These are phyloP conservation scores for Cardamine occulta DNA, from an alignment of 345 rosid genomes.

Conservation along the genomic window DNA sequence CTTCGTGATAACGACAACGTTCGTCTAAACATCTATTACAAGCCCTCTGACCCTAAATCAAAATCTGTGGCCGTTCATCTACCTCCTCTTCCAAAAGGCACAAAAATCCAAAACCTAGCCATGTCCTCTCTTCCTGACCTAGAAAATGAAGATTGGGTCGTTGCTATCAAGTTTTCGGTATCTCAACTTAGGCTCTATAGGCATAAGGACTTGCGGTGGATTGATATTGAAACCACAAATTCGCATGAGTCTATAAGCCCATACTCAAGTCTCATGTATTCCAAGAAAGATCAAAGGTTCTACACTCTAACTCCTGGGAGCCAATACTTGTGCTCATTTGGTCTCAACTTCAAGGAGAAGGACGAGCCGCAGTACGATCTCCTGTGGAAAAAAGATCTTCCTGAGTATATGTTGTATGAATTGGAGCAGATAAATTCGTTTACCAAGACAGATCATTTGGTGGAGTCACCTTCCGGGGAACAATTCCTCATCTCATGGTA, in stretches of 20 bases:
- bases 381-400: background rate
- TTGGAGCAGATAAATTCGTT: background rate
- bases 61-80: background rate
- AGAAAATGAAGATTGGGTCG: constrained; percentile 14
- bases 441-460: background rate
- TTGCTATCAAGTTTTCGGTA: background rate
- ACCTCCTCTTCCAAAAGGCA: constrained; percentile 4
- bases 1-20: too few relatives aligned
- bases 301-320: constrained; percentile 1
- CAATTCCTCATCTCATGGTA: constrained; percentile 13
- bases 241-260: background rate
- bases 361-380: background rate
- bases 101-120: constrained; percentile 1
- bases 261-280: constrained; percentile 7
- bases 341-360: background rate
- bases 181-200: constrained; percentile 19
- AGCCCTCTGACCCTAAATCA: constrained; percentile 10
- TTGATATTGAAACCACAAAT: background rate
- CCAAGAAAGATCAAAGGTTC: constrained; percentile 9
- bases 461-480: constrained; percentile 20
- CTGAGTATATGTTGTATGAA: background rate
- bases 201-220: background rate
- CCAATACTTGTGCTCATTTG: background rate
- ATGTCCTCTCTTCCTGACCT: constrained; percentile 13
- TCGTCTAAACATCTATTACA: background rate